These are phyloP conservation scores for Protomyces arabidopsidicola DNA, from an alignment of 1,139 yeast species.

Conservation along the genomic window DNA sequence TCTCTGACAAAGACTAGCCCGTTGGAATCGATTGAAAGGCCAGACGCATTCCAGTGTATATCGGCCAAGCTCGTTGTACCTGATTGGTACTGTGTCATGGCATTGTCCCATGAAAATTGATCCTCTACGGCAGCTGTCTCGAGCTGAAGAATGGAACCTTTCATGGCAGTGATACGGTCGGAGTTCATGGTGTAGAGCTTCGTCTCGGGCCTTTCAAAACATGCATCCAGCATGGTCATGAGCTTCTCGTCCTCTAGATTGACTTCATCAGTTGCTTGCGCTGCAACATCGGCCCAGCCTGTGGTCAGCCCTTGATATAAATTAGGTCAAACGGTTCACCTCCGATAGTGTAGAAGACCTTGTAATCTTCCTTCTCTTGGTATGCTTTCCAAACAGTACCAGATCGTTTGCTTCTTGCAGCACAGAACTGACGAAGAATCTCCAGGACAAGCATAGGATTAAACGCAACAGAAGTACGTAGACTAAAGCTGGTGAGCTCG, in stretches of 20 bases:
- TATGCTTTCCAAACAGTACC: not conserved
- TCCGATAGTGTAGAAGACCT: not conserved
- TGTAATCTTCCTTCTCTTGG: conserved; percentile 4
- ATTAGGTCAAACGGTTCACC: not conserved
- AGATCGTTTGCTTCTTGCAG: not conserved
- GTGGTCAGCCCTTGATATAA: not conserved
- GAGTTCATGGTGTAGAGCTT: not conserved
- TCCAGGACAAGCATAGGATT: conserved; percentile 3
- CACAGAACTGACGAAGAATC: not conserved
- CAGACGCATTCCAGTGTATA: too few relatives aligned
- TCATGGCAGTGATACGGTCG: too few relatives aligned
- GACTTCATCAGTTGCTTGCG: not conserved
- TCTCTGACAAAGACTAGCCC: too few relatives aligned
- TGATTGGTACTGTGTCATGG: too few relatives aligned
- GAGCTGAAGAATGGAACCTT: too few relatives aligned
- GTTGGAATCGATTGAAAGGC: too few relatives aligned
- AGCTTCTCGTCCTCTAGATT: not conserved
- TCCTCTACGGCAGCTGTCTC: too few relatives aligned
- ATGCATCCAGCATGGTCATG: not conserved
- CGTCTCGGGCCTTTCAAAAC: not conserved
- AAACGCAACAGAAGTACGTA: not conserved
- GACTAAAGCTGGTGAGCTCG: not conserved
- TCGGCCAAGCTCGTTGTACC: too few relatives aligned
- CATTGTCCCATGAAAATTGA: not conserved
- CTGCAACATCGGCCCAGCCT: not conserved